These are phyloP conservation scores for Suhomyces prunicola DNA, from an alignment of 805 yeast species.

Conservation along the genomic window DNA sequence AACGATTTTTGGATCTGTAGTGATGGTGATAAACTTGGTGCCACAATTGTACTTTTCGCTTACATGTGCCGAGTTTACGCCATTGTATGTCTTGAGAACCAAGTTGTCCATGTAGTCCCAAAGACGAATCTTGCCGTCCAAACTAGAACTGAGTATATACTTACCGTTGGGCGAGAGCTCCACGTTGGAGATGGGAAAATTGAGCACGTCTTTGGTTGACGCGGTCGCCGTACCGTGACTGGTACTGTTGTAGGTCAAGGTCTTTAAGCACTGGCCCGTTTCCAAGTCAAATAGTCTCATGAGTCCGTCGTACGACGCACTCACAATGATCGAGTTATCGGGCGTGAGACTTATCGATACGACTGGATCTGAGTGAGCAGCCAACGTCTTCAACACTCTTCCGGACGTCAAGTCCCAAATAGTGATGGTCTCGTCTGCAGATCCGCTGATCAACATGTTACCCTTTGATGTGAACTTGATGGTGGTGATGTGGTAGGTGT, in stretches of 20 bases:
- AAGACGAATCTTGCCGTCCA: conserved; percentile 73
- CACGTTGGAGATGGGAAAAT: conserved; percentile 73
- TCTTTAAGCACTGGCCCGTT: conserved; percentile 88
- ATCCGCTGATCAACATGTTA: conserved; percentile 73
- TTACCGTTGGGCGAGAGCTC: conserved; percentile 77
- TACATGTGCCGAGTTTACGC: conserved; percentile 26
- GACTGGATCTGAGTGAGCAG: conserved; percentile 93
- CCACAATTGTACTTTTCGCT: conserved; percentile 53
- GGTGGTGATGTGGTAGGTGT: conserved; percentile 80
- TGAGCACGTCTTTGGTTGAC: conserved; percentile 45
- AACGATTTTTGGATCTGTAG: conserved; percentile 40
- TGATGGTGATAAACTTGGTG: conserved; percentile 45
- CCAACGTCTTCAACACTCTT: conserved; percentile 66
- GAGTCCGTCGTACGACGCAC: conserved; percentile 89
- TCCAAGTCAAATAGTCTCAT: conserved; percentile 85
- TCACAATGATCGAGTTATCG: conserved; percentile 78
- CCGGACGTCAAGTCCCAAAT: conserved; percentile 85
- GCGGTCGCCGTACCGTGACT: conserved; percentile 60
- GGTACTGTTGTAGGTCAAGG: conserved; percentile 72
- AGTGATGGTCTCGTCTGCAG: conserved; percentile 86
- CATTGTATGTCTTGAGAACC: conserved; percentile 67
- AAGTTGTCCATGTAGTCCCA: conserved; percentile 86
- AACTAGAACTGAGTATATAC: conserved; percentile 70
- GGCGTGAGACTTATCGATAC: conserved; percentile 68
- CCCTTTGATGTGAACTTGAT: conserved; percentile 71